phyloP scores from a whole-genome alignment of 768 basidiomycete species.

The Porphyrellus cyaneotinctus region DNA sequence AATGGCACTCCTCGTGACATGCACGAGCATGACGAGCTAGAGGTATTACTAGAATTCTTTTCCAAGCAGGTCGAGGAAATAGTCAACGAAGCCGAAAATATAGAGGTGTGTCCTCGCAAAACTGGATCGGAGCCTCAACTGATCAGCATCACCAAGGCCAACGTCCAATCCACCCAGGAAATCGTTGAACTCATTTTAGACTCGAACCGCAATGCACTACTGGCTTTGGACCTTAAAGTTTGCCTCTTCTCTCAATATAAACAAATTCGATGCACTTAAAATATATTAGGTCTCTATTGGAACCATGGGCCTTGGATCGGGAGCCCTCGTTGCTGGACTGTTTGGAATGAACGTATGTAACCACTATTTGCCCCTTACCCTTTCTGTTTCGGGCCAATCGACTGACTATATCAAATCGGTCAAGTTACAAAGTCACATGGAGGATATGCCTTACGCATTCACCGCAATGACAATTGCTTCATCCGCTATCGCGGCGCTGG shows the following conservation, averaged over 20 bases:
- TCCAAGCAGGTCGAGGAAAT: constrained; percentile 97
- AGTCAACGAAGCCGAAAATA: constrained; percentile 87
- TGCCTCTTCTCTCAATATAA: constrained; percentile 5
- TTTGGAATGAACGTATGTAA: constrained; percentile 94
- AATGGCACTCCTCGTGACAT: constrained; percentile 53
- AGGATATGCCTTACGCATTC: constrained; percentile 72
- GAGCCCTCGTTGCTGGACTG: constrained; percentile 84
- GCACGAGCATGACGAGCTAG: constrained; percentile 89
- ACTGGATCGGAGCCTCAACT: neutral
- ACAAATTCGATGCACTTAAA: neutral
- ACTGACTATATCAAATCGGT: constrained; percentile 20
- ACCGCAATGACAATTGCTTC: constrained; percentile 58
- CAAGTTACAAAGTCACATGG: constrained; percentile 73
- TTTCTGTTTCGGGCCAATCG: constrained; percentile 24
- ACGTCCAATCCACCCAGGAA: constrained; percentile 96
- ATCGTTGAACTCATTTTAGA: constrained; percentile 96
- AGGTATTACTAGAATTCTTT: constrained; percentile 90
- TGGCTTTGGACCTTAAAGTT: constrained; percentile 89
- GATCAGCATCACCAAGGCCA: constrained; percentile 43
- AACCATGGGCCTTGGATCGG: constrained; percentile 88
- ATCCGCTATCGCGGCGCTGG: constrained; percentile 52
- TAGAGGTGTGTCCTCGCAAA: constrained; percentile 49
- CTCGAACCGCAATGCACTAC: constrained; percentile 88
- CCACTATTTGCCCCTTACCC: constrained; percentile 3
- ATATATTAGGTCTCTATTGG: constrained; percentile 75